Percentiles rank a stretch among this genome's conserved stretches.
Conservation (phyloP, 352 stramenopile species). For the Globisporangium spiculum region DNA sequence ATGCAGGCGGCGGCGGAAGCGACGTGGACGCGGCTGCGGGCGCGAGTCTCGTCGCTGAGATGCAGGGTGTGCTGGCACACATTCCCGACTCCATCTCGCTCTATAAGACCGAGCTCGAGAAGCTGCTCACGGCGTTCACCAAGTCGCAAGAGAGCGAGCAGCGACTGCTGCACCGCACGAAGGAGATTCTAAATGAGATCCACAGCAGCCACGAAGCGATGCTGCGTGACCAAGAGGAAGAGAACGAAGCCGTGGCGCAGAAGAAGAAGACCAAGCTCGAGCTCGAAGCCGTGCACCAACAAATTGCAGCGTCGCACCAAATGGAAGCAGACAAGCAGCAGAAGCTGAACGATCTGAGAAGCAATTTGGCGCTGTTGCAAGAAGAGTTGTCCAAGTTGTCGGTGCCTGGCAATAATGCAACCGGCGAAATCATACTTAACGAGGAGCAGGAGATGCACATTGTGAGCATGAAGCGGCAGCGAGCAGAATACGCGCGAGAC, state of each 20-base stretch:
- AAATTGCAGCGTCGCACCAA: slow-evolving; percentile 57
- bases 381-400: slow-evolving; percentile 62
- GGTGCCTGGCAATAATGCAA: slow-evolving; percentile 26
- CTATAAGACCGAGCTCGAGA: slow-evolving; percentile 80
- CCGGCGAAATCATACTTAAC: slow-evolving; percentile 50
- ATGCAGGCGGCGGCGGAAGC: neutral
- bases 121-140: slow-evolving; percentile 62
- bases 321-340: slow-evolving; percentile 72
- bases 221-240: slow-evolving; percentile 74
- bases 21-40: slow-evolving; percentile 7
- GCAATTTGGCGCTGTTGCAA: slow-evolving; percentile 59
- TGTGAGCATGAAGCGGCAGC: slow-evolving; percentile 64
- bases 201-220: slow-evolving; percentile 71
- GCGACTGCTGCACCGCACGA: slow-evolving; percentile 57
- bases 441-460: slow-evolving; percentile 75
- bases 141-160: slow-evolving; percentile 86
- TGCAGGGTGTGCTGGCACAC: slow-evolving; percentile 63
- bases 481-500: slow-evolving; percentile 62
- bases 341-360: slow-evolving; percentile 63
- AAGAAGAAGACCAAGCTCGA: slow-evolving; percentile 74
- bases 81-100: slow-evolving; percentile 69
- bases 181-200: slow-evolving; percentile 75
- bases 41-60: slow-evolving; percentile 51
- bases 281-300: slow-evolving; percentile 63
- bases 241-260: slow-evolving; percentile 62